phyloP scores from a whole-genome alignment of 2,329 filamentous ascomycete genomes.

The Sarocladiaceae sp. region DNA sequence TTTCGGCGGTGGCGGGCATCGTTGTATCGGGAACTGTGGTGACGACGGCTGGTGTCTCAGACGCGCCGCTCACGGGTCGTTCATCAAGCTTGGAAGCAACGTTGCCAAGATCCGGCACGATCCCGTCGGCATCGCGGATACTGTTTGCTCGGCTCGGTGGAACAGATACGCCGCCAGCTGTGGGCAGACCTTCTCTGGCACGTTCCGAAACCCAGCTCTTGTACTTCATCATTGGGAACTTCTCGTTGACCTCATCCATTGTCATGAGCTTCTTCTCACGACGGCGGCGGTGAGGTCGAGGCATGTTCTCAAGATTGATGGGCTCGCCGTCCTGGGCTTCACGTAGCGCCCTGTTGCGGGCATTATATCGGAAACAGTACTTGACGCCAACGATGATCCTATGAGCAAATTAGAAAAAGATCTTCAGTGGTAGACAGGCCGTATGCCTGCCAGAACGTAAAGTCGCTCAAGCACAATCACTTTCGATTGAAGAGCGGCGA shows the following conservation, averaged over 20 bases:
- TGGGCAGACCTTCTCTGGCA: conserved; percentile 75
- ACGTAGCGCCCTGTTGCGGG: conserved; percentile 76
- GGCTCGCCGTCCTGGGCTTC: conserved; percentile 76
- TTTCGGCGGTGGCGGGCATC: conserved; percentile 13
- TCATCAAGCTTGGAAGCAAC: conserved; percentile 33
- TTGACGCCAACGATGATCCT: conserved; percentile 99
- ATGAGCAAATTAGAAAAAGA: too few relatives aligned
- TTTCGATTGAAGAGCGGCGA: not conserved
- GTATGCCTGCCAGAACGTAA: too few relatives aligned
- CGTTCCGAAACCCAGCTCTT: conserved; percentile 86
- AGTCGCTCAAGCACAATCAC: too few relatives aligned
- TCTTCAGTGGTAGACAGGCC: too few relatives aligned
- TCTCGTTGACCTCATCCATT: conserved; percentile 97
- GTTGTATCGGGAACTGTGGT: conserved; percentile 10
- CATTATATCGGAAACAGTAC: conserved; percentile 98
- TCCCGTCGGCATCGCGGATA: conserved; percentile 59
- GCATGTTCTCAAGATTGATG: conserved; percentile 82
- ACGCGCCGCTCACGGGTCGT: conserved; percentile 22
- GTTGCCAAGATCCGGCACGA: conserved; percentile 37
- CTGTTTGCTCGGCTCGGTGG: conserved; percentile 68
- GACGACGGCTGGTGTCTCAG: conserved; percentile 13
- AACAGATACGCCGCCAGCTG: conserved; percentile 74
- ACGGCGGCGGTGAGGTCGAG: conserved; percentile 74
- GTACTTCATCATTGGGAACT: conserved; percentile 94
- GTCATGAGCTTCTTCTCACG: conserved; percentile 98